phyloP scores from a whole-genome alignment of 2,329 filamentous ascomycete species.

The Orbilia javanica region DNA sequence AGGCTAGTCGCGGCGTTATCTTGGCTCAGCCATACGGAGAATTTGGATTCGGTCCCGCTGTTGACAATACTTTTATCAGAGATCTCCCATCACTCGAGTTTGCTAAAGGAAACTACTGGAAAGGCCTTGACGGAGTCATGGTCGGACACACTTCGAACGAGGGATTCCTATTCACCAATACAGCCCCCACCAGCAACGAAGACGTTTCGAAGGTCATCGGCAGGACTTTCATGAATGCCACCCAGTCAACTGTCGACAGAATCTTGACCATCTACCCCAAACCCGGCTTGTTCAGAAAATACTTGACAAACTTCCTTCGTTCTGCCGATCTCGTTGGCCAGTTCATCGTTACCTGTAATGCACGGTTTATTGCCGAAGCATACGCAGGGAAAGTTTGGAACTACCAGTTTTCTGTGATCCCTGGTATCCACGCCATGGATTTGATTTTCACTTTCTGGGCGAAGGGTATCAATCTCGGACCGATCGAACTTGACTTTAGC shows the following conservation, averaged over 20 bases:
- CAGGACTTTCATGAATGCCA: constrained; percentile 61
- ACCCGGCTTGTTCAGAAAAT: constrained; percentile 58
- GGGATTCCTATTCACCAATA: constrained; percentile 62
- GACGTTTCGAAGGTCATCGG: constrained; percentile 58
- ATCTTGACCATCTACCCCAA: constrained; percentile 58
- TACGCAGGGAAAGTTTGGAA: constrained; percentile 65
- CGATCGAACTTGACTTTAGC: constrained; percentile 63
- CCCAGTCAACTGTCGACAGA: constrained; percentile 13
- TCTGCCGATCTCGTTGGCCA: constrained; percentile 59
- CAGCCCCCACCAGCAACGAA: constrained; percentile 58
- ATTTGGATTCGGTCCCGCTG: constrained; percentile 64
- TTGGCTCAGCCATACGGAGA: constrained; percentile 61
- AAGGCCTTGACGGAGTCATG: constrained; percentile 63
- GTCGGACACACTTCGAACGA: constrained; percentile 64
- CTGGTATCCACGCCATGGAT: constrained; percentile 66
- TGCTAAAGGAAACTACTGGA: constrained; percentile 63
- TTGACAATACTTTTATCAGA: constrained; percentile 64
- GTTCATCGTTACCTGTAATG: constrained; percentile 64
- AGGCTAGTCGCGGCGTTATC: constrained; percentile 62
- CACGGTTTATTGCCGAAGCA: constrained; percentile 65
- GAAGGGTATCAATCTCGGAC: constrained; percentile 62
- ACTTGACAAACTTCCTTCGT: constrained; percentile 58
- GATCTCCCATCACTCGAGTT: constrained; percentile 64
- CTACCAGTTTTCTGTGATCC: constrained; percentile 66
- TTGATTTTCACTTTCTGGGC: constrained; percentile 67